phyloP scores from a whole-genome alignment of 805 yeast species.

The Zygoascus bituminiphila region DNA sequence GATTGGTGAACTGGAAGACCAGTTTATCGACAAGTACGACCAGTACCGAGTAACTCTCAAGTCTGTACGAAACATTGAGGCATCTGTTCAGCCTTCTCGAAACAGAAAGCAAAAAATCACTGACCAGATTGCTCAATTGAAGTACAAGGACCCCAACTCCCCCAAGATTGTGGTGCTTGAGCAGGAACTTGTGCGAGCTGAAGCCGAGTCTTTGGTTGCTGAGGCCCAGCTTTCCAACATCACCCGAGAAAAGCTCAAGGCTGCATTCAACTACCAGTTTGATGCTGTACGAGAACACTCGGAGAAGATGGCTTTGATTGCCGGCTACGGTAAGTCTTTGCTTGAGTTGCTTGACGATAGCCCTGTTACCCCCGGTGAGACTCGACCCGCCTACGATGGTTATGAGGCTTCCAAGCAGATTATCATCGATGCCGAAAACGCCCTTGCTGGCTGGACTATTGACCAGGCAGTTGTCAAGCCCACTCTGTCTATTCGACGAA shows the following conservation, averaged over 20 bases:
- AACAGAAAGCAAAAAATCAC: constrained; percentile 97
- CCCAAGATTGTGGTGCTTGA: constrained; percentile 92
- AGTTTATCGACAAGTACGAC: constrained; percentile 95
- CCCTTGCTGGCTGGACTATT: constrained; percentile 92
- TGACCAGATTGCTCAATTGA: constrained; percentile 93
- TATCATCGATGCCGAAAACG: constrained; percentile 92
- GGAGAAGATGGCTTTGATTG: constrained; percentile 93
- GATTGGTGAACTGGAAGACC: constrained; percentile 97
- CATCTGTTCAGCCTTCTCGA: constrained; percentile 95
- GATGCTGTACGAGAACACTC: constrained; percentile 92
- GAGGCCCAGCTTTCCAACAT: constrained; percentile 98
- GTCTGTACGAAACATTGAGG: constrained; percentile 92
- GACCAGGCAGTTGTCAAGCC: constrained; percentile 95
- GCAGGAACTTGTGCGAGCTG: constrained; percentile 98
- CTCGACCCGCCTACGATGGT: constrained; percentile 97
- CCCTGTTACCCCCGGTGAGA: constrained; percentile 98
- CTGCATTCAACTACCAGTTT: constrained; percentile 93
- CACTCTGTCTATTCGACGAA: constrained; percentile 74
- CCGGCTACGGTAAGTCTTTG: constrained; percentile 97
- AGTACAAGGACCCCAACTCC: constrained; percentile 97
- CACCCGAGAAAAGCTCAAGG: constrained; percentile 96
- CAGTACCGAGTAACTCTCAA: constrained; percentile 94
- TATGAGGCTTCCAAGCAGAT: constrained; percentile 97
- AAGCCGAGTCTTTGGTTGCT: constrained; percentile 97
- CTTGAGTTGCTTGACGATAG: constrained; percentile 92